These are phyloP conservation scores for Mangifera indica DNA, from an alignment of 345 rosid genomes.

Conservation along the genomic window DNA sequence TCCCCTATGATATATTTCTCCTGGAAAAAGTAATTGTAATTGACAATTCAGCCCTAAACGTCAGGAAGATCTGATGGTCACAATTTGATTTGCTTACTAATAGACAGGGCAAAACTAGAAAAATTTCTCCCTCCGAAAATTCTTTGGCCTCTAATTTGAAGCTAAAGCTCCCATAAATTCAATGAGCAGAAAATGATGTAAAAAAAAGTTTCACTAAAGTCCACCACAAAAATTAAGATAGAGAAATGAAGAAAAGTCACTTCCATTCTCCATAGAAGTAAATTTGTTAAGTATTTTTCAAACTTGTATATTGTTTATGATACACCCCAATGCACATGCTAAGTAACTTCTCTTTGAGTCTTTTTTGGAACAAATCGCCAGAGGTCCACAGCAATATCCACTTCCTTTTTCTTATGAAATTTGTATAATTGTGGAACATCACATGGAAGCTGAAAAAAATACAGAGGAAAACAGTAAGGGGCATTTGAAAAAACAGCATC, in stretches of 20 bases:
- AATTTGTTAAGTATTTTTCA: background rate
- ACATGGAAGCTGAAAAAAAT: slow-evolving; percentile 58
- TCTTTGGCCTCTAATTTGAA: too few species aligned
- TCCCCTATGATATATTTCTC: too few species aligned
- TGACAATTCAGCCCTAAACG: too few species aligned
- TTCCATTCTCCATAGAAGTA: too few species aligned
- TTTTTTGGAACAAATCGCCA: slow-evolving; percentile 4
- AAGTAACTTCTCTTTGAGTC: slow-evolving; percentile 18
- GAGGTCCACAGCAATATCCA: slow-evolving; percentile 87
- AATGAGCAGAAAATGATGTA: background rate
- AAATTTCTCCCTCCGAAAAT: too few species aligned
- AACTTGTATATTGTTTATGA: background rate
- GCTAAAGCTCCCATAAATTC: background rate
- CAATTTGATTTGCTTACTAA: background rate
- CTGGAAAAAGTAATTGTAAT: too few species aligned
- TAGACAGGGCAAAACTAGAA: too few species aligned
- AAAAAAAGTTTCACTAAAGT: background rate
- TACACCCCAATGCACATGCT: background rate
- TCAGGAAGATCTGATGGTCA: background rate
- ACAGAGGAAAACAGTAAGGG: background rate
- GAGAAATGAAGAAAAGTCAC: too few species aligned
- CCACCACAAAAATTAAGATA: background rate
- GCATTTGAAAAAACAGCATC: background rate
- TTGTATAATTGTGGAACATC: slow-evolving; percentile 81
- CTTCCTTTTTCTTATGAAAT: slow-evolving; percentile 84